Conservation (phyloP, 1,139 yeast species). For the Debaryomyces robertsiae region DNA sequence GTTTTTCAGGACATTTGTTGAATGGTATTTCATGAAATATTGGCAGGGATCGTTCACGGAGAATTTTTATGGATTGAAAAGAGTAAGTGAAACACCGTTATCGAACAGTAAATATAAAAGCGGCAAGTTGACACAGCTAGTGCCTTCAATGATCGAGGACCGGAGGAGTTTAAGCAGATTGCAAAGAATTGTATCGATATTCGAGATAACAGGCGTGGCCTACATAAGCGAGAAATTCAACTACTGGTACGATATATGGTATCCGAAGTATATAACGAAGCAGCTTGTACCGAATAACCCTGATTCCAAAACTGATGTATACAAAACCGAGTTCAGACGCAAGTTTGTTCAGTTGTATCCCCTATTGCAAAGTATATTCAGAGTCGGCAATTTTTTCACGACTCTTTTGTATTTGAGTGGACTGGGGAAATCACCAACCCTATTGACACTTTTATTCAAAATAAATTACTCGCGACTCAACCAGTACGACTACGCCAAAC, state of each 20-base stretch:
- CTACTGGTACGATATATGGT: conserved; percentile 62
- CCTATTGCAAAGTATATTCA: conserved; percentile 46
- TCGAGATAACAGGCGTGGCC: conserved; percentile 67
- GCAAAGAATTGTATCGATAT: conserved; percentile 62
- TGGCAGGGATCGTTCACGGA: conserved; percentile 93
- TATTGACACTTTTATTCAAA: conserved; percentile 62
- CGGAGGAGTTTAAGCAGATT: conserved; percentile 53
- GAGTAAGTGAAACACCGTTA: conserved; percentile 52
- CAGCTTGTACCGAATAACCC: conserved; percentile 40
- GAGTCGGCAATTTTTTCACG: conserved; percentile 57
- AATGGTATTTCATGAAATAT: conserved; percentile 66
- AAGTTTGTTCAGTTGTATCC: conserved; percentile 68
- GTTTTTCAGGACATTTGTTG: conserved; percentile 64
- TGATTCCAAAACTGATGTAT: conserved; percentile 30
- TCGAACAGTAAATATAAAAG: conserved; percentile 32
- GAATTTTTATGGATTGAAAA: conserved; percentile 85
- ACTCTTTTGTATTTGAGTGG: conserved; percentile 73
- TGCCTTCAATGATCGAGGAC: conserved; percentile 55
- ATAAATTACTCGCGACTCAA: conserved; percentile 73
- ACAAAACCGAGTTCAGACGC: conserved; percentile 36
- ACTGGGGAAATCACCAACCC: conserved; percentile 60
- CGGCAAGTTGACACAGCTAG: conserved; percentile 40
- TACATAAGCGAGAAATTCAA: conserved; percentile 73
- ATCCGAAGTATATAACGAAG: conserved; percentile 58
- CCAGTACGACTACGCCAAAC: conserved; percentile 58